phyloP scores from a whole-genome alignment of 2,329 filamentous ascomycete species.

The Talaromyces sp. region DNA sequence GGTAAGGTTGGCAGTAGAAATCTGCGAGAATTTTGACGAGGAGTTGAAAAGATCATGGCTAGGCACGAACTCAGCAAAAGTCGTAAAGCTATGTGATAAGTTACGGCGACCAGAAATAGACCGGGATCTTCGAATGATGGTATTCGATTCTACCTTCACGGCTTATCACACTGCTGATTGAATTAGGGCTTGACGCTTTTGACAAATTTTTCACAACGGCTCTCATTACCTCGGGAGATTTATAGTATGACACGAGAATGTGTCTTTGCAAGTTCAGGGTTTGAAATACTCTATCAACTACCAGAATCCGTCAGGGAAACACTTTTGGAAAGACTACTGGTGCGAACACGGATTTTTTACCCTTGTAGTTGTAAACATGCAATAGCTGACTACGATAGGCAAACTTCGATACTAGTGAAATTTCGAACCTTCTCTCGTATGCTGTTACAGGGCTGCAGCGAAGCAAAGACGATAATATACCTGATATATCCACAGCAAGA shows the following conservation, averaged over 20 bases:
- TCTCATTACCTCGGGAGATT: conserved; percentile 24
- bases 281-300: conserved; percentile 17
- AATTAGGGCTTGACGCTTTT: conserved; percentile 29
- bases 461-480: not conserved
- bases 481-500: conserved; percentile 16
- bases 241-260: conserved; percentile 19
- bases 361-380: not conserved
- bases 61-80: conserved; percentile 26
- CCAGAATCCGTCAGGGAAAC: conserved; percentile 20
- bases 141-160: conserved; percentile 13
- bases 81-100: conserved; percentile 37
- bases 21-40: conserved; percentile 29
- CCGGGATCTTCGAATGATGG: conserved; percentile 29
- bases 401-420: conserved; percentile 18
- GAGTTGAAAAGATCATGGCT: conserved; percentile 32
- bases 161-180: not conserved
- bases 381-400: conserved; percentile 16
- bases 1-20: conserved; percentile 31
- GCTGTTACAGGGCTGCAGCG: conserved; percentile 19
- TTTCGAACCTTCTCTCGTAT: conserved; percentile 20
- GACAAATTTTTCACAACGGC: conserved; percentile 21
- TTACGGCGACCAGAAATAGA: conserved; percentile 25
- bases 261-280: conserved; percentile 23
- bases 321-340: conserved; percentile 35
- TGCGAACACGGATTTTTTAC: conserved; percentile 19